These are phyloP conservation scores for Hypoxylon sp. DNA, from an alignment of 2,329 filamentous ascomycete species.

Conservation along the genomic window DNA sequence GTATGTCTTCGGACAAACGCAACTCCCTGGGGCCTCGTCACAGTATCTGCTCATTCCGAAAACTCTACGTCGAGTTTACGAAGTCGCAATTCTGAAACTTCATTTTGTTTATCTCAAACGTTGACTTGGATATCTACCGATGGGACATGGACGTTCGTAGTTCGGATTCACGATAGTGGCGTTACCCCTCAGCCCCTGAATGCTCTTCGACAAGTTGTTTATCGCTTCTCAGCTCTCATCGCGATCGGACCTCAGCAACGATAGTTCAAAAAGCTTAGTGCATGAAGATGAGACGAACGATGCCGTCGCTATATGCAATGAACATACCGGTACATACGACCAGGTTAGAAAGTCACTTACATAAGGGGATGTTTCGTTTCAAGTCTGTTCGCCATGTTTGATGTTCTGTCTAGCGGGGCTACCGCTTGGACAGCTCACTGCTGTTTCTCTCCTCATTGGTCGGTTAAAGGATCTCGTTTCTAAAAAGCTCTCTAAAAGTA, in stretches of 20 bases:
- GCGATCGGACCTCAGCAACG: background rate
- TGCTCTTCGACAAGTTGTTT: background rate
- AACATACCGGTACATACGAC: conserved; percentile 36
- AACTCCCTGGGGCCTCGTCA: background rate
- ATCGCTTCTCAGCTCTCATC: background rate
- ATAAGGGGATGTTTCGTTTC: conserved; percentile 43
- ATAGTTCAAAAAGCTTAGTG: background rate
- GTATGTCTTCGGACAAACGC: background rate
- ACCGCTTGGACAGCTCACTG: conserved; percentile 9
- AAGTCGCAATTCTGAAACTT: background rate
- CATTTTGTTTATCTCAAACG: background rate
- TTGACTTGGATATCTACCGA: background rate
- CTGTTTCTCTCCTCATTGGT: conserved; percentile 7
- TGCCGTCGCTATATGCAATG: conserved; percentile 29
- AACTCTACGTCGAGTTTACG: background rate
- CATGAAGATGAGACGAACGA: conserved; percentile 18
- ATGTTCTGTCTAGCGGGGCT: conserved; percentile 39
- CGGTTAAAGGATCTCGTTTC: background rate
- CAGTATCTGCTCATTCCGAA: background rate
- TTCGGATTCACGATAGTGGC: background rate
- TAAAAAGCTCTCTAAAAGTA: conserved; percentile 2
- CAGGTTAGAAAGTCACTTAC: background rate
- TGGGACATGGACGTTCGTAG: background rate
- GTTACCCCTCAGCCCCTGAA: background rate
- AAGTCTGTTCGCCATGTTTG: conserved; percentile 40